Evolutionary conservation across 1,139 yeast species (phyloP).

Genomic region (Lizanozyma gosingica): DNA sequence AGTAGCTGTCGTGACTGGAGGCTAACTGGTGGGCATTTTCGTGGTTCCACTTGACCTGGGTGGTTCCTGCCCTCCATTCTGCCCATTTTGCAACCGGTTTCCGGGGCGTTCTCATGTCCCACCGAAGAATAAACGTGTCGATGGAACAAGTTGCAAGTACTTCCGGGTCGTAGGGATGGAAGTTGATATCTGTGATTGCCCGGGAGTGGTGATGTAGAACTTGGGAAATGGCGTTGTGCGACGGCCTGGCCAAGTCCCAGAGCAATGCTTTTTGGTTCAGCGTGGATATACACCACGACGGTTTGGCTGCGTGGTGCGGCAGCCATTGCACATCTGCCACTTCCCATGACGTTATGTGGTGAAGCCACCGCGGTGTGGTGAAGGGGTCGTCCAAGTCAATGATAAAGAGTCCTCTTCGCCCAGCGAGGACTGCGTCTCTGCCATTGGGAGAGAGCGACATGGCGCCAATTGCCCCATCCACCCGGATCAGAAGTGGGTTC

Average conservation of each 20-base stretch:
- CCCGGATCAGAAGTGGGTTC: constrained; percentile 72
- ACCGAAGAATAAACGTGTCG: constrained; percentile 75
- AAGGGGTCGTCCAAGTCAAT: constrained; percentile 95
- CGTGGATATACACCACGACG: constrained; percentile 88
- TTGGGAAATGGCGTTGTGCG: constrained; percentile 72
- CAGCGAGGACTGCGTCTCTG: constrained; percentile 88
- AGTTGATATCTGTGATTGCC: constrained; percentile 92
- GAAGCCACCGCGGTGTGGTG: constrained; percentile 89
- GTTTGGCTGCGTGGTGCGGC: constrained; percentile 69
- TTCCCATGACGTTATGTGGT: constrained; percentile 92
- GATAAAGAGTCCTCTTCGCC: constrained; percentile 76
- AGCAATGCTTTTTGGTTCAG: constrained; percentile 91
- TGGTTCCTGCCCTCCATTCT: constrained; percentile 91
- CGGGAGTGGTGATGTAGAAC: constrained; percentile 84
- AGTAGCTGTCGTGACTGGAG: constrained; percentile 72
- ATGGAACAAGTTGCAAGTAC: constrained; percentile 89
- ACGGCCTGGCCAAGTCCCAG: constrained; percentile 81
- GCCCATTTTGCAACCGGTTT: constrained; percentile 72
- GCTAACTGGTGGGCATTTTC: constrained; percentile 70
- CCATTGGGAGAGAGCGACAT: constrained; percentile 91
- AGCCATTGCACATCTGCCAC: constrained; percentile 99
- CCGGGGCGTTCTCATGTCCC: constrained; percentile 83
- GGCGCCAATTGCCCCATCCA: constrained; percentile 91
- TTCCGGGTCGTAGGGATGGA: constrained; percentile 83
- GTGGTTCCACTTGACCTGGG: constrained; percentile 91